A percentile compares a stretch with the other conserved stretches of the same genome.
Evolutionary conservation across 2,329 filamentous ascomycete genomes (phyloP).

Genomic region (Botrytis tulipae): DNA sequence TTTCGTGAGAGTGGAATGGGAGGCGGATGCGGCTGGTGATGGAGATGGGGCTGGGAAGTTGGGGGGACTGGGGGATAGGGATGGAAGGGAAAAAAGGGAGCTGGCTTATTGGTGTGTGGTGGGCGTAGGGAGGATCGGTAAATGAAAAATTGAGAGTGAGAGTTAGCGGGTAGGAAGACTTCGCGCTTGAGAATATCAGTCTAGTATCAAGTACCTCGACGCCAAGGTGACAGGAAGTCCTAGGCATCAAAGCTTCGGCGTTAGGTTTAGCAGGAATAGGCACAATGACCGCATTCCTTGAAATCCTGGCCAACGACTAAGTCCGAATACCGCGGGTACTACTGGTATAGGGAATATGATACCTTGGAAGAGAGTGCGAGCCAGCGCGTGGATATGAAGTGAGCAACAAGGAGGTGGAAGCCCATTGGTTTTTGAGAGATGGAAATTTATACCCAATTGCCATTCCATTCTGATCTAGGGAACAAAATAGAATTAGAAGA

Average conservation of each 20-base stretch:
- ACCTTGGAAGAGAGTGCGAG: too few species aligned
- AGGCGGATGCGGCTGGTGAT: slow-evolving; percentile 62
- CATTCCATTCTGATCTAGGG: background rate
- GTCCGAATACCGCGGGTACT: background rate
- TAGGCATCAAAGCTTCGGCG: background rate
- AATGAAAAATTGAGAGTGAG: background rate
- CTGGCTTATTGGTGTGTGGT: slow-evolving; percentile 95
- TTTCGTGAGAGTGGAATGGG: slow-evolving; percentile 91
- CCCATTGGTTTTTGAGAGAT: background rate
- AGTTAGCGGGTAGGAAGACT: background rate
- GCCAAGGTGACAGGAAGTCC: background rate
- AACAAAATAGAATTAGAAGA: background rate
- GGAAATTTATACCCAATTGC: background rate
- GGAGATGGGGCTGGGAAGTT: slow-evolving; percentile 45
- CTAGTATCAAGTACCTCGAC: background rate
- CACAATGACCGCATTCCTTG: background rate
- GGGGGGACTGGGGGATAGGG: slow-evolving; percentile 51
- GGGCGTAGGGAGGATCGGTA: slow-evolving; percentile 74
- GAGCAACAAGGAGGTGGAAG: background rate
- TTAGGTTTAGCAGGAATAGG: background rate
- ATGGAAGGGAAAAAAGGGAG: slow-evolving; percentile 75
- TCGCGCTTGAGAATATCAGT: background rate
- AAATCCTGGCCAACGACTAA: background rate
- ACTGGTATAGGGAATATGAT: background rate
- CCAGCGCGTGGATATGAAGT: background rate